Percentiles rank a stretch among this genome's conserved stretches.
phyloP scores from a whole-genome alignment of 1,284 basidiomycete genomes.

The Fomitopsis betulina region DNA sequence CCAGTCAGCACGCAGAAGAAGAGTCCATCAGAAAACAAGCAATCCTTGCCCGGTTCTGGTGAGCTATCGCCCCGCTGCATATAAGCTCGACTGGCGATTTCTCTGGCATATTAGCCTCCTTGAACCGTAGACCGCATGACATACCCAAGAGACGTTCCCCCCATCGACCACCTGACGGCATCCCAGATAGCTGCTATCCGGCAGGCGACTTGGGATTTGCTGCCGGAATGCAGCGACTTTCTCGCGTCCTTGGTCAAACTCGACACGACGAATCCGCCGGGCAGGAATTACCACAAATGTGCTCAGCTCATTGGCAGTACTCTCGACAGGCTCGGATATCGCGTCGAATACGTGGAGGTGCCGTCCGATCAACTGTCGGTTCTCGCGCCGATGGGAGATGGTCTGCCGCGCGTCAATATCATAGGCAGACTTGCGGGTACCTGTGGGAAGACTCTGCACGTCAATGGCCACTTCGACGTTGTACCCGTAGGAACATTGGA shows the following conservation, averaged over 20 bases:
- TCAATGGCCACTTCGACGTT: slow-evolving; percentile 9
- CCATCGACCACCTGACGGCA: neutral
- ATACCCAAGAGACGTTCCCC: neutral
- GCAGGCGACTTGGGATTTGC: slow-evolving; percentile 5
- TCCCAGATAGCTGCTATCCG: slow-evolving; percentile 5
- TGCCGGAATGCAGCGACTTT: slow-evolving; percentile 4
- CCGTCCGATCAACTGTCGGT: slow-evolving; percentile 1
- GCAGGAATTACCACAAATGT: slow-evolving; percentile 7
- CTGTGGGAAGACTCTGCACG: slow-evolving; percentile 6
- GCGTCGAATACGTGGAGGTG: slow-evolving; percentile 7
- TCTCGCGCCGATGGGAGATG: slow-evolving; percentile 6
- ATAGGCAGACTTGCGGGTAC: slow-evolving; percentile 4
- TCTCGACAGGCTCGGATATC: slow-evolving; percentile 1
- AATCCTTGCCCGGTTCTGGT: too few relatives aligned
- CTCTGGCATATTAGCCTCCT: too few relatives aligned
- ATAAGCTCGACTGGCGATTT: too few relatives aligned
- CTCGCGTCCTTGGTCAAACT: slow-evolving; percentile 4
- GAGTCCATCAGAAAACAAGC: too few relatives aligned
- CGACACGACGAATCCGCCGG: slow-evolving; percentile 9
- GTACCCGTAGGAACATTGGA: slow-evolving; percentile 2
- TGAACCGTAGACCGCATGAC: neutral
- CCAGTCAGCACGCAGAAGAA: too few relatives aligned
- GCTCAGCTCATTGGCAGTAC: slow-evolving; percentile 6
- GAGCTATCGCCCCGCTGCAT: too few relatives aligned
- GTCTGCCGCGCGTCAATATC: slow-evolving; percentile 7